Evolutionary conservation across 2,329 filamentous ascomycete species (phyloP).

Genomic region (Fusarium xylarioides): DNA sequence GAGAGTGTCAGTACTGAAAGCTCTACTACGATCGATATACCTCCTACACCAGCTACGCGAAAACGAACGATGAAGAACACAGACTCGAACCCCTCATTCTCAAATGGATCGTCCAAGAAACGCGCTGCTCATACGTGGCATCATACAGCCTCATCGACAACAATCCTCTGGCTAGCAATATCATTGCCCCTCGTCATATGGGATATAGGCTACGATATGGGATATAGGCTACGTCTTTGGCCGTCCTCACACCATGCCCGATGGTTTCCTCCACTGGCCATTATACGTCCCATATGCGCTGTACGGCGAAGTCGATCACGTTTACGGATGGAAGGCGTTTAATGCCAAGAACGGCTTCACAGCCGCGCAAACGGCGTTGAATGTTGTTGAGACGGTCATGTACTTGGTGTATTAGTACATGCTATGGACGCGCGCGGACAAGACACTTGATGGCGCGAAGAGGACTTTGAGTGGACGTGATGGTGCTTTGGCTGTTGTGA

Average conservation of each 20-base stretch:
- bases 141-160: conserved; percentile 57
- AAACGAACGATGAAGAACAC: conserved; percentile 23
- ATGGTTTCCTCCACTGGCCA: conserved; percentile 75
- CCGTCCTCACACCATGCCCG: conserved; percentile 83
- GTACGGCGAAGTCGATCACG: conserved; percentile 80
- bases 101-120: conserved; percentile 18
- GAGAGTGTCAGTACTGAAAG: conserved; percentile 41
- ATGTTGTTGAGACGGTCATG: conserved; percentile 71
- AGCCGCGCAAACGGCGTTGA: conserved; percentile 75
- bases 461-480: conserved; percentile 52
- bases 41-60: conserved; percentile 25
- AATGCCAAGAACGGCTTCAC: conserved; percentile 77
- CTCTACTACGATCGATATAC: conserved; percentile 6
- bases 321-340: conserved; percentile 82
- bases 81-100: background rate
- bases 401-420: conserved; percentile 66
- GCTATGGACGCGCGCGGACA: conserved; percentile 43
- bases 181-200: conserved; percentile 82
- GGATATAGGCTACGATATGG: conserved; percentile 84
- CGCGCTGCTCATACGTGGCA: conserved; percentile 44
- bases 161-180: conserved; percentile 75
- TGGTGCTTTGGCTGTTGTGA: conserved; percentile 56
- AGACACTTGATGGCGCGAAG: conserved; percentile 30
- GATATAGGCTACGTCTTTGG: conserved; percentile 82
- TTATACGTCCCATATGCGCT: conserved; percentile 82